phyloP scores from a whole-genome alignment of 75 land plant species.

The Picea glauca region DNA sequence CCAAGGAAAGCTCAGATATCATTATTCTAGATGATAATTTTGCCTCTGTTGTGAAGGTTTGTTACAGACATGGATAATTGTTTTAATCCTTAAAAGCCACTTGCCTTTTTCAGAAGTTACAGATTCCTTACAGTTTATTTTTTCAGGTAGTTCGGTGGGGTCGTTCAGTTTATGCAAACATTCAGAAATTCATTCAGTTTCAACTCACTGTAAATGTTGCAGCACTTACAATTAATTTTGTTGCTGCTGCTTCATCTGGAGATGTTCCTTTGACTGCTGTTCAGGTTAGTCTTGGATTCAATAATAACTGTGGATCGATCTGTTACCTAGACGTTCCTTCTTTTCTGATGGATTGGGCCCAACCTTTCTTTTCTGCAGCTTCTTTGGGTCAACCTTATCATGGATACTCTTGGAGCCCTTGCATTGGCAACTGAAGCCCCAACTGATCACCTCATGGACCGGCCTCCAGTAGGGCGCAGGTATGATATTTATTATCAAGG shows the following conservation, averaged over 20 bases:
- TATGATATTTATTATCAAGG: conserved; percentile 57
- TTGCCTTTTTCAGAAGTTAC: conserved; percentile 57
- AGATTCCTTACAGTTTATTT: conserved; percentile 73
- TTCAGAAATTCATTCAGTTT: conserved; percentile 97
- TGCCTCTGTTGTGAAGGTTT: conserved; percentile 95
- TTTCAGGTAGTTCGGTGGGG: conserved; percentile 96
- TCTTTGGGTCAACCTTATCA: conserved; percentile 97
- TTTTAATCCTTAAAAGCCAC: background rate
- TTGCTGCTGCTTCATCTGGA: conserved; percentile 82
- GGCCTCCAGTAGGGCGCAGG: conserved; percentile 81
- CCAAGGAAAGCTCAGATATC: conserved; percentile 96
- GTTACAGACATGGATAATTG: background rate
- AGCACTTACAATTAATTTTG: conserved; percentile 83
- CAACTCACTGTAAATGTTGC: conserved; percentile 96
- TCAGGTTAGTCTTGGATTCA: conserved; percentile 43
- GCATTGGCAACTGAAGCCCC: conserved; percentile 99
- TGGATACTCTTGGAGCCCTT: conserved; percentile 99
- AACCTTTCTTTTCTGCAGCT: conserved; percentile 57
- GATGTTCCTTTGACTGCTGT: conserved; percentile 90
- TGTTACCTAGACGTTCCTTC: conserved; percentile 39
- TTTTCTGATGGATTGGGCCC: too few species aligned
- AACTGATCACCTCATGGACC: conserved; percentile 81
- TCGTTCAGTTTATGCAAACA: conserved; percentile 93
- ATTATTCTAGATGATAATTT: conserved; percentile 96
- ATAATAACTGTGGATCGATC: conserved; percentile 9